Percentiles rank a stretch among this genome's conserved stretches.
Evolutionary conservation across 192 early-diverging fungal species (phyloP).

Genomic region (Phycomyces nitens): DNA sequence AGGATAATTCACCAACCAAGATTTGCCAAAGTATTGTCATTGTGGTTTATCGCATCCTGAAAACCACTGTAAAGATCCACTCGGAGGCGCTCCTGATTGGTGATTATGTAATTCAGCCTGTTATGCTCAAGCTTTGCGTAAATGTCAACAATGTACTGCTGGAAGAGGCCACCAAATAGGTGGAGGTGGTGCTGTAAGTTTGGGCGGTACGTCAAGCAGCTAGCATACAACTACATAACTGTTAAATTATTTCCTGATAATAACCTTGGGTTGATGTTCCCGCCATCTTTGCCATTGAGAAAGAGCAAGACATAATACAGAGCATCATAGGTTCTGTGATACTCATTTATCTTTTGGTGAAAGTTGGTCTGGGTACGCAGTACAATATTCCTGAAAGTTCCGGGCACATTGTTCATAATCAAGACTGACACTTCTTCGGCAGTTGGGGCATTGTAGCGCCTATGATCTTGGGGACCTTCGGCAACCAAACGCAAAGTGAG

Average conservation of each 20-base stretch:
- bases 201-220: neutral
- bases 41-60: neutral
- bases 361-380: neutral
- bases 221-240: neutral
- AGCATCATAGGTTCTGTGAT: too few relatives aligned
- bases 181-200: neutral
- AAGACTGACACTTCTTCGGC: neutral
- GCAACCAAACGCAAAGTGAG: neutral
- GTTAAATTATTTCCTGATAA: neutral
- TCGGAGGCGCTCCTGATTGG: neutral
- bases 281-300: too few relatives aligned
- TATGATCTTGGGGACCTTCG: neutral
- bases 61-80: too few relatives aligned
- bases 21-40: neutral
- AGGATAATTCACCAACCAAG: constrained; percentile 20
- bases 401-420: neutral
- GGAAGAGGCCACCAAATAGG: neutral
- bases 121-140: constrained; percentile 2
- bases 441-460: neutral
- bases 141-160: neutral
- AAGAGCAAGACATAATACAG: too few relatives aligned
- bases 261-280: neutral
- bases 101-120: neutral
- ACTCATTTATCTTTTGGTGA: too few relatives aligned
- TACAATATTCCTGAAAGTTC: neutral